phyloP scores from a whole-genome alignment of 345 rosid species.

The Pugionium dolabratum region DNA sequence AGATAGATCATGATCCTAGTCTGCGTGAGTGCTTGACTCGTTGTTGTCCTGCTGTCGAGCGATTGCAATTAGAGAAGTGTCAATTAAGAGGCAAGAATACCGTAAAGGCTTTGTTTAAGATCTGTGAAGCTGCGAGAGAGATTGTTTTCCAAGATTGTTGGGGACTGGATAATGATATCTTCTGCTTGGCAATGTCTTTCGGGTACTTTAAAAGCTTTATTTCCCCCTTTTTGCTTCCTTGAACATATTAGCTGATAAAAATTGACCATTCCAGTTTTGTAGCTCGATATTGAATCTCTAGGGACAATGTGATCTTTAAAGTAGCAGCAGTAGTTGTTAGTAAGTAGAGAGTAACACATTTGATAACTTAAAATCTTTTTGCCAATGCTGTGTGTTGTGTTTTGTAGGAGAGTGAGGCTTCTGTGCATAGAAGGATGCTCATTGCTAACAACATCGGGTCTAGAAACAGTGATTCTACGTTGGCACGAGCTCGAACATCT shows the following conservation, averaged over 20 bases:
- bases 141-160: conserved; percentile 81
- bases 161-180: conserved; percentile 81
- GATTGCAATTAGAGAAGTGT: conserved; percentile 79
- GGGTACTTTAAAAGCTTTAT: conserved; percentile 47
- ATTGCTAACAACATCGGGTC: conserved; percentile 66
- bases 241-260: no score
- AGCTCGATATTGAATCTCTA: neutral
- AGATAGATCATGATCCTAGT: conserved; percentile 65
- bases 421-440: conserved; percentile 85
- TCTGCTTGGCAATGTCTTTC: conserved; percentile 59
- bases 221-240: no score
- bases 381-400: neutral
- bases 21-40: conserved; percentile 56
- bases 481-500: conserved; percentile 76
- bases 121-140: conserved; percentile 71
- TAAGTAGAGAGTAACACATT: no score
- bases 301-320: conserved; percentile 1
- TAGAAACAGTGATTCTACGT: conserved; percentile 68
- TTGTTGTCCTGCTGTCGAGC: conserved; percentile 65
- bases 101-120: conserved; percentile 65
- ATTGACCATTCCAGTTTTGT: no score
- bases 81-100: conserved; percentile 64
- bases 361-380: no score
- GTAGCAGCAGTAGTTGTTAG: no score
- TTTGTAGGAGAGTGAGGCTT: conserved; percentile 67